Percentiles rank a stretch among this genome's conserved stretches.
Evolutionary conservation across 148 eudicot species (phyloP).

Genomic region (Rhododendron williamsianum): DNA sequence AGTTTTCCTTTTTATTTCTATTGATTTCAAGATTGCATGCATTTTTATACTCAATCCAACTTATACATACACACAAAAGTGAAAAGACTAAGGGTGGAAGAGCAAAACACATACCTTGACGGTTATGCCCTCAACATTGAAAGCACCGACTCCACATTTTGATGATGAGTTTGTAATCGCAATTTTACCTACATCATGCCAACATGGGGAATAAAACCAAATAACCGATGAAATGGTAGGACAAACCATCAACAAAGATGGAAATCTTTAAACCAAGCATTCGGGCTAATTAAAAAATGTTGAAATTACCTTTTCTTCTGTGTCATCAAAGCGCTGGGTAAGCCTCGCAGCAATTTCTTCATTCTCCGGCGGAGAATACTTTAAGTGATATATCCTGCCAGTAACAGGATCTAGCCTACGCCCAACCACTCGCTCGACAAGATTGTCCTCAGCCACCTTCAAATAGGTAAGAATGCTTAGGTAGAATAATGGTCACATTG

Average conservation of each 20-base stretch:
- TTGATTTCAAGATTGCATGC: not conserved
- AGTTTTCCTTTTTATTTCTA: not conserved
- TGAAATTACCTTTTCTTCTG: conserved; percentile 73
- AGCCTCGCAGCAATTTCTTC: conserved; percentile 93
- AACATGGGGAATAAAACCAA: not conserved
- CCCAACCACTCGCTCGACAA: conserved; percentile 97
- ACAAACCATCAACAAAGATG: not conserved
- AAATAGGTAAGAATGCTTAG: not conserved
- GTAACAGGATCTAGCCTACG: conserved; percentile 95
- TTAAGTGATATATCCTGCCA: conserved; percentile 88
- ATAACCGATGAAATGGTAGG: not conserved
- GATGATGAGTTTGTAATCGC: conserved; percentile 85
- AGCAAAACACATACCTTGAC: conserved; percentile 46
- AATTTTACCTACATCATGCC: conserved; percentile 61
- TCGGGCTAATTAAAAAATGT: not conserved
- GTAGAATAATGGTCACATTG: not conserved
- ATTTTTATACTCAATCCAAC: not conserved
- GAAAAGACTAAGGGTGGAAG: not conserved
- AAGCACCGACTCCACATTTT: conserved; percentile 87
- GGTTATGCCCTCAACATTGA: conserved; percentile 67
- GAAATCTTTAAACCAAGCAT: not conserved
- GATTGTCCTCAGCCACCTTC: conserved; percentile 82
- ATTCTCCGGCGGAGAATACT: conserved; percentile 93
- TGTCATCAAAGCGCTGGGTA: conserved; percentile 97
- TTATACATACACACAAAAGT: not conserved